These are phyloP conservation scores for Desmodesmus armatus DNA, from an alignment of 139 green algal species.

Conservation along the genomic window DNA sequence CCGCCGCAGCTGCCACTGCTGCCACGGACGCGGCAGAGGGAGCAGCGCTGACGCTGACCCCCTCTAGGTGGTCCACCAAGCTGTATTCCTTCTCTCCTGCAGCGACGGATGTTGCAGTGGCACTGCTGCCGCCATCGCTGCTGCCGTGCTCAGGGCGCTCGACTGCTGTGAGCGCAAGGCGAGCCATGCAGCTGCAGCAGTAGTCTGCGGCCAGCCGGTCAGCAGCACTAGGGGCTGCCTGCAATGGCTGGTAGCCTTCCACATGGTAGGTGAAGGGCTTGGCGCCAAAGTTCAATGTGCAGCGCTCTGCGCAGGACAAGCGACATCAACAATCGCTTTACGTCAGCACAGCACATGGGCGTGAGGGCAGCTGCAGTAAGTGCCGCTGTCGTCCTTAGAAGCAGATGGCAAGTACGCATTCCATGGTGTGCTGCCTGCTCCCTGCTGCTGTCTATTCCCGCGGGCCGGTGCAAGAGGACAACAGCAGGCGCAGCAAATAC, in stretches of 20 bases:
- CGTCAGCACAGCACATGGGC: too few species aligned
- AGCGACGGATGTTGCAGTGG: too few species aligned
- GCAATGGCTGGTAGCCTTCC: slow-evolving; percentile 77
- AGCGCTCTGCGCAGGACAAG: slow-evolving; percentile 81
- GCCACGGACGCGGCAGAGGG: neutral
- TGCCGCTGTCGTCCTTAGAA: too few species aligned
- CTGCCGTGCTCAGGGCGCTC: slow-evolving; percentile 1
- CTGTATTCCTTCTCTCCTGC: too few species aligned
- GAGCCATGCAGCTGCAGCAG: slow-evolving; percentile 66
- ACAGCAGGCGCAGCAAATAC: too few species aligned
- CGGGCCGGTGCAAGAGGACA: too few species aligned
- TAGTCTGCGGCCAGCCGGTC: slow-evolving; percentile 51
- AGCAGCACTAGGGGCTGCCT: slow-evolving; percentile 53
- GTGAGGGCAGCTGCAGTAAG: too few species aligned
- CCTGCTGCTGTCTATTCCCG: too few species aligned
- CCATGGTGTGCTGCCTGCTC: too few species aligned
- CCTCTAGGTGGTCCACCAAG: too few species aligned
- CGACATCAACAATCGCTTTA: too few species aligned
- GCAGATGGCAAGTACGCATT: too few species aligned
- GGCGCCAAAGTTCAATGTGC: slow-evolving; percentile 86
- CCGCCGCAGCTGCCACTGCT: slow-evolving; percentile 24
- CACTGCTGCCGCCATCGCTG: neutral
- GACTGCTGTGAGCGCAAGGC: slow-evolving; percentile 59
- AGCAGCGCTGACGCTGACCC: neutral
- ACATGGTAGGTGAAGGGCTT: slow-evolving; percentile 82